Percentiles rank a stretch among this genome's conserved stretches.
These are phyloP conservation scores for Zea luxurians DNA, from an alignment of 176 grass and related monocot species.

Conservation along the genomic window DNA sequence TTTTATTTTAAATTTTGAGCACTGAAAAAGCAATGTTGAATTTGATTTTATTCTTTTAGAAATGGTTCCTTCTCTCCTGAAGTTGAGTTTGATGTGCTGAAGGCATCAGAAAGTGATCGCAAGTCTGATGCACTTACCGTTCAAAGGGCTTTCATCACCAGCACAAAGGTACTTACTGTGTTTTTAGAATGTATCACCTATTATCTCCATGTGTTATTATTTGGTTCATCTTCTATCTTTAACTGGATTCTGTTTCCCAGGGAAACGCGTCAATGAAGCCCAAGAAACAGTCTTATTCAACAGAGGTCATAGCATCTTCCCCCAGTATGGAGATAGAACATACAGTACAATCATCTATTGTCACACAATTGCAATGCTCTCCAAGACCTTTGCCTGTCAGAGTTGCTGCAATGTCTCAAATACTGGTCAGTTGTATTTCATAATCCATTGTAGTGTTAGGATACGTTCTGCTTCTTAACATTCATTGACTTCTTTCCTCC, in stretches of 20 bases:
- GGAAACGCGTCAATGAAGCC: constrained; percentile 48
- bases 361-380: constrained; percentile 61
- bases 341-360: constrained; percentile 35
- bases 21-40: constrained; percentile 16
- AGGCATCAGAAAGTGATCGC: constrained; percentile 62
- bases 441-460: neutral
- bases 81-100: constrained; percentile 49
- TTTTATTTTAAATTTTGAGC: neutral
- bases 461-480: neutral
- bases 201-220: constrained; percentile 3
- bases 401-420: constrained; percentile 91
- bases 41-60: constrained; percentile 37
- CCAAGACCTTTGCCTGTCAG: constrained; percentile 63
- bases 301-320: constrained; percentile 67
- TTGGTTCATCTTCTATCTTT: constrained; percentile 2
- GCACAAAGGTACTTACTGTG: constrained; percentile 52
- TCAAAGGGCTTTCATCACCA: constrained; percentile 82
- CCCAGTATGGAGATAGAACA: constrained; percentile 57
- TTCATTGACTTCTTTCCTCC: neutral
- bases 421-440: constrained; percentile 56
- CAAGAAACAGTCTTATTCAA: constrained; percentile 65
- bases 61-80: constrained; percentile 61
- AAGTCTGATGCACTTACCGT: constrained; percentile 81
- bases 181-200: constrained; percentile 23
- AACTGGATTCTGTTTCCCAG: constrained; percentile 54